These are phyloP conservation scores for Solanum clarkiae DNA, from an alignment of 257 asterid genomes.

Conservation along the genomic window DNA sequence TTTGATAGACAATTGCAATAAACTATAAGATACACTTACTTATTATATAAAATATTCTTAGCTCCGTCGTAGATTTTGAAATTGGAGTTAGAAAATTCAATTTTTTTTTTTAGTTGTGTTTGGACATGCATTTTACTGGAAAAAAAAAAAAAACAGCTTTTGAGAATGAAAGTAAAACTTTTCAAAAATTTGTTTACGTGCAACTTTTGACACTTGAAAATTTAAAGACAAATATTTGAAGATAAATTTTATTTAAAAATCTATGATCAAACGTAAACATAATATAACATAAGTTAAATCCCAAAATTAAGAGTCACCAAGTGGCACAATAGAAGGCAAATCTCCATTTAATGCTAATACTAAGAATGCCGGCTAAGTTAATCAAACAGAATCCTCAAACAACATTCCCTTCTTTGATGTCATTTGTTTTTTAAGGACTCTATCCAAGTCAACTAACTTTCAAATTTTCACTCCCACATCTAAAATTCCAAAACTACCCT, in stretches of 20 bases:
- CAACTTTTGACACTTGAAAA: too few species aligned
- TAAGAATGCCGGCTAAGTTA: conserved; percentile 18
- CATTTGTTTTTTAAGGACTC: conserved; percentile 6
- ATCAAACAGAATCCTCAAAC: conserved; percentile 29
- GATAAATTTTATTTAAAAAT: background rate
- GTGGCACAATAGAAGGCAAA: background rate
- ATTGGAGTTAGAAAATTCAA: too few species aligned
- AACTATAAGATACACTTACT: too few species aligned
- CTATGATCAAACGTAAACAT: background rate
- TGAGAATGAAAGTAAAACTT: background rate
- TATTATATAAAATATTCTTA: too few species aligned
- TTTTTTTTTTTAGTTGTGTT: background rate
- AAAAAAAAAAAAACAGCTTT: too few species aligned
- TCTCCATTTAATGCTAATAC: background rate
- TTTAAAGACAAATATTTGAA: background rate
- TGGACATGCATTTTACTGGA: too few species aligned
- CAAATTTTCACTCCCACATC: background rate
- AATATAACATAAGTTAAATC: background rate
- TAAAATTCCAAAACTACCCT: background rate
- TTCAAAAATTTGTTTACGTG: background rate
- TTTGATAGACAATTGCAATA: background rate
- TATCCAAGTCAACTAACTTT: conserved; percentile 4
- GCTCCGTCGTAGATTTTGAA: too few species aligned
- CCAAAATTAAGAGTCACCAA: background rate
- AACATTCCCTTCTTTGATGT: conserved; percentile 11